Conservation (phyloP, 2,329 filamentous ascomycete genomes). For the Thermothelomyces thermophilus region DNA sequence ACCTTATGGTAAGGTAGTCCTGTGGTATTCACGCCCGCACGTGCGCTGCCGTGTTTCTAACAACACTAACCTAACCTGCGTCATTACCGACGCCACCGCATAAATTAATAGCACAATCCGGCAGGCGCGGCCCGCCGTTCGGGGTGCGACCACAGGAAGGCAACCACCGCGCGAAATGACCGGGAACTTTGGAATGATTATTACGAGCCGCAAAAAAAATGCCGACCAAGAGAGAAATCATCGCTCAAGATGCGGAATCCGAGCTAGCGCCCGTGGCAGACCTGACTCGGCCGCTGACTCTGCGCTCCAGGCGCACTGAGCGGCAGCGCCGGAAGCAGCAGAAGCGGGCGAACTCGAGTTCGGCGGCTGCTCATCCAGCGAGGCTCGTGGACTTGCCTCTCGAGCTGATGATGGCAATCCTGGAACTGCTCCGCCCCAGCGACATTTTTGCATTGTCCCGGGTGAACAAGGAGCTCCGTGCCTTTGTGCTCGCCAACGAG, state of each 20-base stretch:
- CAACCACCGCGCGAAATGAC: no score
- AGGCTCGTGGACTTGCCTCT: constrained; percentile 44
- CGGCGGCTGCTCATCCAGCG: constrained; percentile 16
- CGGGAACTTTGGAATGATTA: no score
- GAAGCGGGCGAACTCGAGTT: constrained; percentile 31
- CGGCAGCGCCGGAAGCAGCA: constrained; percentile 39
- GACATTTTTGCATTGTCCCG: constrained; percentile 43
- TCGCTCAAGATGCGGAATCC: background rate
- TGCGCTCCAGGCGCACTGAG: constrained; percentile 48
- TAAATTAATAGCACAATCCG: no score
- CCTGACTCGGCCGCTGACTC: constrained; percentile 40
- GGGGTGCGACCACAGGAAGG: no score
- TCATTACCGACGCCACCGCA: no score
- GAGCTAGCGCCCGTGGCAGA: constrained; percentile 25
- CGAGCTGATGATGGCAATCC: constrained; percentile 44
- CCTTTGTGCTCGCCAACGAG: constrained; percentile 41
- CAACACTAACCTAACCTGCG: no score
- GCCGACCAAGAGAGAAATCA: background rate
- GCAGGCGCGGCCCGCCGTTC: no score
- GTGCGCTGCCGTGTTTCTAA: no score
- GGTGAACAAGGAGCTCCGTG: constrained; percentile 36
- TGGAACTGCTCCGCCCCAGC: constrained; percentile 42
- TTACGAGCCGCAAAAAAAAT: no score
- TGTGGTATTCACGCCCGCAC: no score
- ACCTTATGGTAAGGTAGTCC: no score